A percentile compares a stretch with the other conserved stretches of the same genome.
Evolutionary conservation across 371 early-diverging fungal genomes (phyloP).

Genomic region (Mortierella sp.): DNA sequence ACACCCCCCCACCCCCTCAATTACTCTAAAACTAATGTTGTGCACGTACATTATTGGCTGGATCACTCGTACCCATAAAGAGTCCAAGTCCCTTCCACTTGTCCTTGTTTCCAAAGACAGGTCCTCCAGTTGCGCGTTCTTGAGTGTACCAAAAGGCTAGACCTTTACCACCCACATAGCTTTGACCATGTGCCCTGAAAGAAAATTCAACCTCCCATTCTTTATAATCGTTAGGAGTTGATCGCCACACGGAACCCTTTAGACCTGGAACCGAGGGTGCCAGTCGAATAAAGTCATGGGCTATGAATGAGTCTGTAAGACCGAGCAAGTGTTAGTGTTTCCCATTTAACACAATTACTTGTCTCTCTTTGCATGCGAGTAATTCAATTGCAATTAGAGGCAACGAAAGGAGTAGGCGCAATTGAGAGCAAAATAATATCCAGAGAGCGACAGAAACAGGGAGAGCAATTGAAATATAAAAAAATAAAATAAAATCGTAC

Average conservation of each 20-base stretch:
- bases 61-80: conserved; percentile 78
- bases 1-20: too few relatives aligned
- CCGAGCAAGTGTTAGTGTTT: too few relatives aligned
- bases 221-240: conserved; percentile 71
- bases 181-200: conserved; percentile 74
- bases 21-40: background rate
- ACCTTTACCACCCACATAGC: conserved; percentile 83
- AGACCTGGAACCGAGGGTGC: conserved; percentile 75
- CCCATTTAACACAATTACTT: too few relatives aligned
- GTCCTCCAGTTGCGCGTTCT: conserved; percentile 69
- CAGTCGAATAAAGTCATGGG: conserved; percentile 76
- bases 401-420: conserved; percentile 3
- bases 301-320: conserved; percentile 65
- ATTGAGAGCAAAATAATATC: background rate
- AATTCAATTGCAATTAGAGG: background rate
- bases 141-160: conserved; percentile 90
- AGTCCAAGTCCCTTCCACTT: conserved; percentile 79
- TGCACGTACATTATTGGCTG: conserved; percentile 57
- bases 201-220: conserved; percentile 84
- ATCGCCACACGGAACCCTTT: conserved; percentile 80
- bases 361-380: too few relatives aligned
- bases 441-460: background rate
- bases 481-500: conserved; percentile 8
- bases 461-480: background rate
- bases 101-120: conserved; percentile 80